Conservation (phyloP, 768 basidiomycete genomes). For the Galerina sulciceps region DNA sequence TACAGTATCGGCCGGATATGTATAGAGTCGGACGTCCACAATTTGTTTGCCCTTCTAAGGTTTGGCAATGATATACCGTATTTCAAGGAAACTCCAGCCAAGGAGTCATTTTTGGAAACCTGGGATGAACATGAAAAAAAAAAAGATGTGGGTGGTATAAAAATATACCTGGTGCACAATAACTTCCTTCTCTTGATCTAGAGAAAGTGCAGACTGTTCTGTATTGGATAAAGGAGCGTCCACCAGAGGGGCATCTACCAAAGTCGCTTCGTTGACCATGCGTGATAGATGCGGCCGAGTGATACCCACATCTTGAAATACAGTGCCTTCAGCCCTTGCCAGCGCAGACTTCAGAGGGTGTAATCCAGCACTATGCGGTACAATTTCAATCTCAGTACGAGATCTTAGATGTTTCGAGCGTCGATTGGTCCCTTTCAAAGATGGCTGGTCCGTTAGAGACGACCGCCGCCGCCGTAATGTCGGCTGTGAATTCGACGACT, state of each 20-base stretch:
- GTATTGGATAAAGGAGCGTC: slow-evolving; percentile 15
- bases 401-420: slow-evolving; percentile 23
- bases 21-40: slow-evolving; percentile 93
- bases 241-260: slow-evolving; percentile 30
- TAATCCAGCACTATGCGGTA: slow-evolving; percentile 22
- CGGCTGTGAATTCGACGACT: slow-evolving; percentile 23
- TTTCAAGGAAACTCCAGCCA: slow-evolving; percentile 86
- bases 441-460: slow-evolving; percentile 13
- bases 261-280: slow-evolving; percentile 33
- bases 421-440: background rate
- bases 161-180: slow-evolving; percentile 60
- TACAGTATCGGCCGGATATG: slow-evolving; percentile 84
- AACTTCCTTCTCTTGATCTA: slow-evolving; percentile 52
- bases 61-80: slow-evolving; percentile 87
- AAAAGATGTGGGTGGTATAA: slow-evolving; percentile 3
- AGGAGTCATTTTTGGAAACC: slow-evolving; percentile 77
- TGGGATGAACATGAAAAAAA: slow-evolving; percentile 27
- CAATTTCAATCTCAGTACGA: slow-evolving; percentile 26
- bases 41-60: slow-evolving; percentile 85
- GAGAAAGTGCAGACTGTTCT: slow-evolving; percentile 13
- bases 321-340: slow-evolving; percentile 19
- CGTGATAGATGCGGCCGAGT: slow-evolving; percentile 47
- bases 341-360: slow-evolving; percentile 33
- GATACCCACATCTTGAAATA: slow-evolving; percentile 33
- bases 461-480: slow-evolving; percentile 26